Percentiles rank a stretch among this genome's conserved stretches.
Conservation (phyloP, 108 stramenopile species). For the Nitzschia inconspicua region DNA sequence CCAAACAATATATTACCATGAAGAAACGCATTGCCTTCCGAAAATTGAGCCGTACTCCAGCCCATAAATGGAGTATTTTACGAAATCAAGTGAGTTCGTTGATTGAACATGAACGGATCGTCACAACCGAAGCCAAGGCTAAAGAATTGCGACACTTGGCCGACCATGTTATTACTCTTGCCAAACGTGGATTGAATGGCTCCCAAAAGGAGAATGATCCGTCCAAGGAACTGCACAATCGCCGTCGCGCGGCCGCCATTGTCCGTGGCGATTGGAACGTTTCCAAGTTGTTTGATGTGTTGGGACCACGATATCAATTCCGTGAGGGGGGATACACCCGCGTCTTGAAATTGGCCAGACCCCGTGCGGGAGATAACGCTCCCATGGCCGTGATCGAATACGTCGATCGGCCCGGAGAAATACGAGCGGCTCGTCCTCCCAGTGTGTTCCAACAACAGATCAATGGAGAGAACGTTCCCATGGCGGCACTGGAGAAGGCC, state of each 20-base stretch:
- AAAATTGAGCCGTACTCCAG: constrained; percentile 67
- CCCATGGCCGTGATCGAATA: constrained; percentile 99
- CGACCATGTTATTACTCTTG: constrained; percentile 88
- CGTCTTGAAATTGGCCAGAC: constrained; percentile 83
- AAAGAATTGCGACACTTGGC: constrained; percentile 90
- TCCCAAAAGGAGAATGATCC: constrained; percentile 21
- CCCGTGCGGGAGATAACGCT: constrained; percentile 90
- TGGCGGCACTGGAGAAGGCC: constrained; percentile 21
- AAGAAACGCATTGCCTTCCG: constrained; percentile 81
- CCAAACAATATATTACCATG: constrained; percentile 57
- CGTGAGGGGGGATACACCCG: constrained; percentile 97
- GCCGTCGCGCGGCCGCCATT: constrained; percentile 55
- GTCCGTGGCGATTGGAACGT: constrained; percentile 71
- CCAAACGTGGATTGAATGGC: constrained; percentile 34
- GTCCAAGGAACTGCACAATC: constrained; percentile 42
- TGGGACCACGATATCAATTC: constrained; percentile 93
- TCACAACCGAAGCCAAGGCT: constrained; percentile 95
- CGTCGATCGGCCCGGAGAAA: constrained; percentile 95
- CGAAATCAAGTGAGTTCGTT: constrained; percentile 93
- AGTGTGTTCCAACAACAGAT: constrained; percentile 6
- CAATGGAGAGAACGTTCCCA: not conserved
- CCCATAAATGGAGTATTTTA: constrained; percentile 88
- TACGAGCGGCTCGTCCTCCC: constrained; percentile 86
- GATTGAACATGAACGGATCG: constrained; percentile 97
- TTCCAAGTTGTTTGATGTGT: constrained; percentile 91